Percentiles rank a stretch among this genome's conserved stretches.
phyloP scores from a whole-genome alignment of 441 rosid genomes.

The Erysimum cheiri region DNA sequence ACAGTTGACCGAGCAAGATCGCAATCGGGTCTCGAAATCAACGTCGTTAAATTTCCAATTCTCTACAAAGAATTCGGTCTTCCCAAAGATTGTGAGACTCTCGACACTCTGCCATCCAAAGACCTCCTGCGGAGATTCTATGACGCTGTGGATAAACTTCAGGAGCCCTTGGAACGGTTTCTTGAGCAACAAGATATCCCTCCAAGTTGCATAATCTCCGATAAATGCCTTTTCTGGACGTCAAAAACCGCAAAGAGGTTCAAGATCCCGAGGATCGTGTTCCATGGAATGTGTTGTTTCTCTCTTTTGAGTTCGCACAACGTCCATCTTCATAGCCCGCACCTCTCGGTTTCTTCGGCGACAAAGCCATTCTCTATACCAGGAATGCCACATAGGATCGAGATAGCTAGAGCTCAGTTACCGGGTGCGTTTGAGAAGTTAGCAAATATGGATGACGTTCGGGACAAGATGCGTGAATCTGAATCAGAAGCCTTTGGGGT shows the following conservation, averaged over 20 bases:
- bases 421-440: conserved; percentile 51
- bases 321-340: conserved; percentile 38
- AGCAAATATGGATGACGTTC: conserved; percentile 51
- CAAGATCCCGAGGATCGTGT: conserved; percentile 55
- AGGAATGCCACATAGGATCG: conserved; percentile 48
- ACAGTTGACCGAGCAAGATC: conserved; percentile 39
- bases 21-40: conserved; percentile 42
- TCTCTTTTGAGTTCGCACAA: conserved; percentile 52
- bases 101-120: conserved; percentile 55
- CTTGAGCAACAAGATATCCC: conserved; percentile 39
- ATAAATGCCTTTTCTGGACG: conserved; percentile 55
- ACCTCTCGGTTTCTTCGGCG: conserved; percentile 45
- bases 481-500: conserved; percentile 57
- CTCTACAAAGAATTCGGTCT: conserved; percentile 53
- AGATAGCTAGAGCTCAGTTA: conserved; percentile 54
- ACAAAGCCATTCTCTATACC: conserved; percentile 51
- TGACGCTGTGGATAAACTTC: conserved; percentile 45
- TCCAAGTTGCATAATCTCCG: conserved; percentile 64
- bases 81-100: conserved; percentile 55
- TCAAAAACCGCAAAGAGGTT: conserved; percentile 47
- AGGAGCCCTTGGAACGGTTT: conserved; percentile 51
- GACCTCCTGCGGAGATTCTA: conserved; percentile 47
- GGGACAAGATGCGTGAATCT: conserved; percentile 56
- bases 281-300: conserved; percentile 58
- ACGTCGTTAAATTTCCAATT: conserved; percentile 46